Evolutionary conservation across 192 early-diverging fungal genomes (phyloP).

Genomic region (Helicostylum pulchrum): DNA sequence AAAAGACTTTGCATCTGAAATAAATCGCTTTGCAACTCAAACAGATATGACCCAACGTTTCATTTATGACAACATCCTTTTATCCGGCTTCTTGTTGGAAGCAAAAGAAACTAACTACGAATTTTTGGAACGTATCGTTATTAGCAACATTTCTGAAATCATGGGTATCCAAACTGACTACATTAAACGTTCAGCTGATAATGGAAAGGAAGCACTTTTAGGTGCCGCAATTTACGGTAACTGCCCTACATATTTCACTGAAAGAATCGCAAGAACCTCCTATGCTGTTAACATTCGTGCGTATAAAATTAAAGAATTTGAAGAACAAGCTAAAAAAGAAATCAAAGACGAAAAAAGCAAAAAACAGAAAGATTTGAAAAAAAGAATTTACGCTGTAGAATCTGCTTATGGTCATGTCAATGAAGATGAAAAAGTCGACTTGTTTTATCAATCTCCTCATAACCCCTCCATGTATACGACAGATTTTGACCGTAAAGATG

Average conservation of each 20-base stretch:
- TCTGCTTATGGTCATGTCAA: neutral
- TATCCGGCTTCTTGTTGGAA: neutral
- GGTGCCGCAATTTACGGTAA: neutral
- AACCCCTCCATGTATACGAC: too few species aligned
- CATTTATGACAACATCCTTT: neutral
- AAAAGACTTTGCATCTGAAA: neutral
- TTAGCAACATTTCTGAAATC: neutral
- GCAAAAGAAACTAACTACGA: neutral
- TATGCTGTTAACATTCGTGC: neutral
- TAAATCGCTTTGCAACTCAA: neutral
- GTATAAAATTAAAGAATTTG: neutral
- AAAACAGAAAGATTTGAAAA: neutral
- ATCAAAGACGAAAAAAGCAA: neutral
- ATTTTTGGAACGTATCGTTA: neutral
- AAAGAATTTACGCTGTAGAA: too few species aligned
- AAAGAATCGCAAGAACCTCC: conserved; percentile 2
- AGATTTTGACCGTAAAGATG: neutral
- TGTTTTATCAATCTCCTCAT: neutral
- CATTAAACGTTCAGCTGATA: neutral
- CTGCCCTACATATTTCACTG: neutral
- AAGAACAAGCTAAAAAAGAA: neutral
- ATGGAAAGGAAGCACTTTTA: neutral
- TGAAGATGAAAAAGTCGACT: neutral
- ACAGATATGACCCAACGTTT: neutral
- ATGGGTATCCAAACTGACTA: neutral